phyloP scores from a whole-genome alignment of 148 eudicot genomes.

The Persicaria tinctoria region DNA sequence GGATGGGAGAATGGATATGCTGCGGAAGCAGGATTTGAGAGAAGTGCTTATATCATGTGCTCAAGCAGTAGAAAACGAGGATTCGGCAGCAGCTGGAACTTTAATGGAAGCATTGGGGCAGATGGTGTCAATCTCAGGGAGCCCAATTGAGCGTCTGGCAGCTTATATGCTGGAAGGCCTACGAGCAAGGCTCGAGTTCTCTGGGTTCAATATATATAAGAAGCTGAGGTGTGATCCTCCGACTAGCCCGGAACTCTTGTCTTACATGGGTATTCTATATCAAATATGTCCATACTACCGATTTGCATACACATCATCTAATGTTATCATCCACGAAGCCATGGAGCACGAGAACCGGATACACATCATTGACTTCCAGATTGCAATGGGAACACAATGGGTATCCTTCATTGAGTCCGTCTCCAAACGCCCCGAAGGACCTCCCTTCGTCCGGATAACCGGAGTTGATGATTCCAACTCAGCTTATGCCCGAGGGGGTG shows the following conservation, averaged over 20 bases:
- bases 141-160: conserved; percentile 64
- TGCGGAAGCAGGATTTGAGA: conserved; percentile 41
- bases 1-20: conserved; percentile 32
- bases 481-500: conserved; percentile 70
- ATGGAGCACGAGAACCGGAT: conserved; percentile 47
- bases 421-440: conserved; percentile 55
- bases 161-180: conserved; percentile 91
- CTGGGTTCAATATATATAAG: conserved; percentile 69
- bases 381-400: conserved; percentile 93
- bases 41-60: conserved; percentile 57
- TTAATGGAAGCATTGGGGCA: conserved; percentile 51
- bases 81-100: conserved; percentile 24
- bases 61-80: conserved; percentile 47
- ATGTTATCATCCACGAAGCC: conserved; percentile 54
- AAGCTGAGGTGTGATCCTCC: conserved; percentile 78
- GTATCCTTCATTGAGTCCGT: conserved; percentile 42
- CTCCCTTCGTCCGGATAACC: conserved; percentile 63
- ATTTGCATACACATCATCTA: conserved; percentile 67
- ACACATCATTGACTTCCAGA: conserved; percentile 81
- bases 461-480: conserved; percentile 85
- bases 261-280: conserved; percentile 70
- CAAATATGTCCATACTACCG: conserved; percentile 61
- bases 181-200: conserved; percentile 50
- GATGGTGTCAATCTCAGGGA: conserved; percentile 70
- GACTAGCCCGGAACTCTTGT: conserved; percentile 52